Evolutionary conservation across 1,284 basidiomycete genomes (phyloP).

Genomic region (Sanghuangporus sanghuang): DNA sequence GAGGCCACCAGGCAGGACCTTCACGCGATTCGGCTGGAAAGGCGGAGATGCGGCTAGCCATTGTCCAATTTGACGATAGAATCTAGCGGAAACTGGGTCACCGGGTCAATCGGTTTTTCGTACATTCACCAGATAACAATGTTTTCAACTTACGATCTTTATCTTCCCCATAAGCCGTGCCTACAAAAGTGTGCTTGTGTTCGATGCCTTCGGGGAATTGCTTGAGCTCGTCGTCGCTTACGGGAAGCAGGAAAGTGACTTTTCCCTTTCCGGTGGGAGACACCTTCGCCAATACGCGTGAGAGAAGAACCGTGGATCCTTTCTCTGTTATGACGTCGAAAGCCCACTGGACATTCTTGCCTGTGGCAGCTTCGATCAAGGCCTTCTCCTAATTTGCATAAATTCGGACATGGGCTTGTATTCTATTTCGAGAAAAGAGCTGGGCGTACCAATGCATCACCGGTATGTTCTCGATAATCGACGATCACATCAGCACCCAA

Average conservation of each 20-base stretch:
- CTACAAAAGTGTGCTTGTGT: neutral
- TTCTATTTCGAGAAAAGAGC: neutral
- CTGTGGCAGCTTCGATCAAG: neutral
- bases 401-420: neutral
- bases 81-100: neutral
- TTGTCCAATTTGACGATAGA: conserved; percentile 5
- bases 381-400: neutral
- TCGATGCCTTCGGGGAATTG: neutral
- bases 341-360: neutral
- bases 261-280: conserved; percentile 8
- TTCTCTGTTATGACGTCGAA: conserved; percentile 3
- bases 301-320: neutral
- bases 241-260: neutral
- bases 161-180: neutral
- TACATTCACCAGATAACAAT: neutral
- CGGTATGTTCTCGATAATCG: conserved; percentile 25
- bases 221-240: conserved; percentile 6
- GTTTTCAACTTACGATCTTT: neutral
- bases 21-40: conserved; percentile 20
- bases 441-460: neutral
- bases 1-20: conserved; percentile 25
- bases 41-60: neutral
- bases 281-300: neutral
- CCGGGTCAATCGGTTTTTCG: neutral
- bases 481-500: conserved; percentile 26